Conservation (phyloP, 2,329 filamentous ascomycete species). For the Aschersonia sp. region DNA sequence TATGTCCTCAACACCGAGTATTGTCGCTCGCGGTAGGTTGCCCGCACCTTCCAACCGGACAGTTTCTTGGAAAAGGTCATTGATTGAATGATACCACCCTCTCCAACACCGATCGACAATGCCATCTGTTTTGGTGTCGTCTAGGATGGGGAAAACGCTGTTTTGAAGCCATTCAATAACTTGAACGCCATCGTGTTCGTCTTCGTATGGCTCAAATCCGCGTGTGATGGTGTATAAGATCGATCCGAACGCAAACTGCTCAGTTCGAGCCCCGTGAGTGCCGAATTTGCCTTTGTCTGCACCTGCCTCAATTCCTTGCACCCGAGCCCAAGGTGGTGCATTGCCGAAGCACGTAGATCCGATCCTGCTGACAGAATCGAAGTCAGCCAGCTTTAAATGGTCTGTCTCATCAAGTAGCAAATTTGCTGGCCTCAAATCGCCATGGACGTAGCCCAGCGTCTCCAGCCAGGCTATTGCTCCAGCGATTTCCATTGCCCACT, state of each 20-base stretch:
- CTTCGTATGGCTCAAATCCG: not conserved
- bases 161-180: too few relatives aligned
- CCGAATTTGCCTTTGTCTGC: too few relatives aligned
- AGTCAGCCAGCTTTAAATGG: constrained; percentile 1
- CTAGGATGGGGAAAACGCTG: too few relatives aligned
- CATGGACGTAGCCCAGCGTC: constrained; percentile 1
- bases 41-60: too few relatives aligned
- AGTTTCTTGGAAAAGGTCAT: too few relatives aligned
- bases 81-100: too few relatives aligned
- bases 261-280: not conserved
- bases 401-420: constrained; percentile 1
- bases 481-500: constrained; percentile 1
- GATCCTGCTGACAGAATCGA: not conserved
- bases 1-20: too few relatives aligned
- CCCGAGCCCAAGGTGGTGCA: not conserved
- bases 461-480: constrained; percentile 1
- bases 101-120: too few relatives aligned
- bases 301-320: not conserved
- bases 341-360: not conserved
- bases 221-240: not conserved
- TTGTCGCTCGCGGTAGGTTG: too few relatives aligned
- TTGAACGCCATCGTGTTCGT: not conserved
- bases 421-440: constrained; percentile 1
- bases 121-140: too few relatives aligned
- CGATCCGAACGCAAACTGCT: not conserved